Base-by-base conservation (phyloP, 176 grass and related monocot genomes). In the Puccinellia tenuiflora region DNA sequence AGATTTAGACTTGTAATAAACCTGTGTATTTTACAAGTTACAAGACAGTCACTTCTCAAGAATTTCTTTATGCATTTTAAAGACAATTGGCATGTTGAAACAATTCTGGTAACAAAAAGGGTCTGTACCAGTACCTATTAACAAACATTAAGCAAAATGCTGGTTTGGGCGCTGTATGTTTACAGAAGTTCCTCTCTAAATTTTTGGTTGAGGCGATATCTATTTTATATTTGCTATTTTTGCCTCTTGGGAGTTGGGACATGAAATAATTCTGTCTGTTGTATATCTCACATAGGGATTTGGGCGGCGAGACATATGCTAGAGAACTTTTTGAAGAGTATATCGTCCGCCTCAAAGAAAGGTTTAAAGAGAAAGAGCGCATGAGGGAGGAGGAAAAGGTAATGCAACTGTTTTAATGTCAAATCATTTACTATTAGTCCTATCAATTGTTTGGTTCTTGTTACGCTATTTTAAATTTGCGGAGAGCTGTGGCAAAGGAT, bases 381-480 rank as follows among this genome's bases (percentile, higher is more conserved):
- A 79, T 91, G 80, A 93, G 93, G 78, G 93, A 99, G 83, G 96
- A 99, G 78, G 96, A 99, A 66, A 99, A 96, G 85, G 96, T 98
- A 88, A 78, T 51, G 43, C 12, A 34, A 65, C 22, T 45, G 3
- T 77, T 29, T 42, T 71, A 14, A 18, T 65, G 5, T 38, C 2
- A 1, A 79, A 30, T 33, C 15, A 40, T 35, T 54, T 50, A 54
- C 68, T 25, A 35, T 70, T 20, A 40, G 12, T 75, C n/a, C 12
- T 77, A 48, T 73, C 47, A 21, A 2, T 5, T 68, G 14, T 60
- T 78, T 82, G 17, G 62, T 56, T 47, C 24, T 28, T 64, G 3
- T 57, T 30, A 22, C 35, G 30, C 8, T 46, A 10, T 22, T 79
- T 79, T 33, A 65, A 11, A 4, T 34, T 34, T 48, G 57, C 6